Conservation (phyloP, 768 basidiomycete genomes). For the Termitomyces sp. region DNA sequence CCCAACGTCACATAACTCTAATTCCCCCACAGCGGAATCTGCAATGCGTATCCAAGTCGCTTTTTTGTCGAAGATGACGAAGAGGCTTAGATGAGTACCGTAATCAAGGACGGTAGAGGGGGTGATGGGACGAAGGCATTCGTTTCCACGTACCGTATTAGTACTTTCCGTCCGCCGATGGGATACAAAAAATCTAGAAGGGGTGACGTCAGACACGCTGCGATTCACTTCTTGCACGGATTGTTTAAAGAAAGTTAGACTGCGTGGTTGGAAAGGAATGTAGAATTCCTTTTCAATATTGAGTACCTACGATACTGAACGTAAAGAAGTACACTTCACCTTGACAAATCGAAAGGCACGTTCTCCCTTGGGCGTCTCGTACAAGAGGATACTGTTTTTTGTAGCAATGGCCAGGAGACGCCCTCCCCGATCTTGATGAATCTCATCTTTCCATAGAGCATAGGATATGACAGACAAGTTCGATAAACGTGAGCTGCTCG, state of each 20-base stretch:
- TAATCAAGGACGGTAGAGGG: constrained; percentile 37
- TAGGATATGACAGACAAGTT: constrained; percentile 57
- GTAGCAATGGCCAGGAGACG: constrained; percentile 70
- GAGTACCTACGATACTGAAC: neutral
- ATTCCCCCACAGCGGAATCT: constrained; percentile 76
- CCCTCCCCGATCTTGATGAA: constrained; percentile 36
- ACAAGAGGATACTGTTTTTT: constrained; percentile 66
- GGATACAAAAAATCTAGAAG: constrained; percentile 20
- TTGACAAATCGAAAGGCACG: constrained; percentile 80
- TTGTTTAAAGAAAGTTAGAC: constrained; percentile 66
- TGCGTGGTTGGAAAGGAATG: constrained; percentile 64
- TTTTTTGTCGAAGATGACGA: constrained; percentile 84
- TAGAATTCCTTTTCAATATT: constrained; percentile 67
- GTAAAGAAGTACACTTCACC: constrained; percentile 29
- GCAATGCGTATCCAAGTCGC: constrained; percentile 77
- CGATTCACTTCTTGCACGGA: constrained; percentile 46
- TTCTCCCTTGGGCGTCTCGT: constrained; percentile 79
- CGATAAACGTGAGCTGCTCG: constrained; percentile 55
- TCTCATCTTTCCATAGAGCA: constrained; percentile 62
- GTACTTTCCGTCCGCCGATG: constrained; percentile 40
- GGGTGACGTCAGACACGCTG: constrained; percentile 33
- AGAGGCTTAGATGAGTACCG: constrained; percentile 71
- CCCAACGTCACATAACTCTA: constrained; percentile 51
- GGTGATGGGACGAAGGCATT: constrained; percentile 21
- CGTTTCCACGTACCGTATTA: constrained; percentile 28